A percentile compares a stretch with the other conserved stretches of the same genome.
Conservation (phyloP, 2,329 filamentous ascomycete species). For the Westerdykella sp. region DNA sequence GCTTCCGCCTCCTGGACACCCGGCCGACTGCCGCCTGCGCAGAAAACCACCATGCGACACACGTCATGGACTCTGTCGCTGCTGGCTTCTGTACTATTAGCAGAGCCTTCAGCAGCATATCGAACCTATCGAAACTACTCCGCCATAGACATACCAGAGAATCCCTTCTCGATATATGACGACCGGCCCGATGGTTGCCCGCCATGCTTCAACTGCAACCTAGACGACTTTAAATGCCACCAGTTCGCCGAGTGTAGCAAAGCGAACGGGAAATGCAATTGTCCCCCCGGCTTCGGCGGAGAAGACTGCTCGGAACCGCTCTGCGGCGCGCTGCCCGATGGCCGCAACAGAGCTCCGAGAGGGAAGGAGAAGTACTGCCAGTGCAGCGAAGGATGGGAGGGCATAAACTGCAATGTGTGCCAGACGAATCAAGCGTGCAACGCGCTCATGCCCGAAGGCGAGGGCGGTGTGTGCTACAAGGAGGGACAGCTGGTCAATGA, state of each 20-base stretch:
- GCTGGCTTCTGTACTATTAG: slow-evolving; percentile 20
- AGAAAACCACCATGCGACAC: slow-evolving; percentile 28
- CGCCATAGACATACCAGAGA: slow-evolving; percentile 44
- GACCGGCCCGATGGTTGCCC: slow-evolving; percentile 72
- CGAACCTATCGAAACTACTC: slow-evolving; percentile 41
- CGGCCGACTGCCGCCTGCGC: slow-evolving; percentile 3
- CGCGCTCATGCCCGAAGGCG: slow-evolving; percentile 73
- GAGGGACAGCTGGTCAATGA: slow-evolving; percentile 85
- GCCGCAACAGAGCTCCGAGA: slow-evolving; percentile 70
- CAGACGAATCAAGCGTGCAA: slow-evolving; percentile 76
- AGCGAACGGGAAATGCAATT: slow-evolving; percentile 86
- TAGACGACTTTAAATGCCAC: slow-evolving; percentile 84
- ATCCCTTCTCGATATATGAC: slow-evolving; percentile 62
- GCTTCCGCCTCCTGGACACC: slow-evolving; percentile 16
- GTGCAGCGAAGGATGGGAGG: slow-evolving; percentile 89
- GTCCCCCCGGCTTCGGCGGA: slow-evolving; percentile 86
- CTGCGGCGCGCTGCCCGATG: slow-evolving; percentile 81
- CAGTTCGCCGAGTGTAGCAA: slow-evolving; percentile 87
- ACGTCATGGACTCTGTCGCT: slow-evolving; percentile 28
- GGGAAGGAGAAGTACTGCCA: slow-evolving; percentile 61
- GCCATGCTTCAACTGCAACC: slow-evolving; percentile 95
- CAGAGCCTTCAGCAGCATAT: slow-evolving; percentile 20
- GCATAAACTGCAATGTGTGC: slow-evolving; percentile 97
- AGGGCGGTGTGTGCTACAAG: slow-evolving; percentile 85
- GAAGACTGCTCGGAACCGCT: slow-evolving; percentile 89